Evolutionary conservation across 345 rosid genomes (phyloP), one percentile per base, ranked within the genome.

Genomic region (Euphorbia pulcherrima): DNA sequence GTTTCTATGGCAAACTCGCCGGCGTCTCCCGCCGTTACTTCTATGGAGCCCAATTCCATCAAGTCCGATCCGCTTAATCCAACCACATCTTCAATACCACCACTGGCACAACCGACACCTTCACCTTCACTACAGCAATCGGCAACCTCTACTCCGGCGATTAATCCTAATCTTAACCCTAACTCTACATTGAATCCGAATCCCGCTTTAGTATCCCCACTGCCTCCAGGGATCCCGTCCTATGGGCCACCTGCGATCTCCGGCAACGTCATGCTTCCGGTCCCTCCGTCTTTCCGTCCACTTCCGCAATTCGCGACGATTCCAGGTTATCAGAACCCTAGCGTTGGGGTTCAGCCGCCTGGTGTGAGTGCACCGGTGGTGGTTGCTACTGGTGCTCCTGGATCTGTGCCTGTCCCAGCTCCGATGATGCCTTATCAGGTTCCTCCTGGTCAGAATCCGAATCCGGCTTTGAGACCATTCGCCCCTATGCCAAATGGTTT

Each of bases 401-500:
- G 62, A 35, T 69, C 58, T 62, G 69, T 51, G 24, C 69, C 77
- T 14, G 78, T 62, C 40, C 55, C 87, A 33, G 64, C 79, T 47
- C 79, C 73, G n/a, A 60, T 83, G 78, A 72, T 81, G 84, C 78
- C 60, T 24, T 93, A 88, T 78, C 86, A 85, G 62, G 51, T 70
- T 14, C 82, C 75, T 27, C 81, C 85, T 14, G 94, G 90, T 47
- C 95, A 90, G 78, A 75, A 74, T 60, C 87, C 75, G 33, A 84
- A 81, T 72, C 81, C 51, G 60, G 73, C 73, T n/a, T 30, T 84
- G 78, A 86, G 97, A 71, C 94, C 80, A 20, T 90, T 73, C 65
- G 72, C 78, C 26, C 83, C 87, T 27, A 66, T 87, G 77, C 82
- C 92, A 11, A 92, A 92, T 74, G 98, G 97, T 60, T 90, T 83